Percentiles rank a stretch among this genome's conserved stretches.
Conservation (phyloP, 257 asterid species). For the Coffea eugenioides region DNA sequence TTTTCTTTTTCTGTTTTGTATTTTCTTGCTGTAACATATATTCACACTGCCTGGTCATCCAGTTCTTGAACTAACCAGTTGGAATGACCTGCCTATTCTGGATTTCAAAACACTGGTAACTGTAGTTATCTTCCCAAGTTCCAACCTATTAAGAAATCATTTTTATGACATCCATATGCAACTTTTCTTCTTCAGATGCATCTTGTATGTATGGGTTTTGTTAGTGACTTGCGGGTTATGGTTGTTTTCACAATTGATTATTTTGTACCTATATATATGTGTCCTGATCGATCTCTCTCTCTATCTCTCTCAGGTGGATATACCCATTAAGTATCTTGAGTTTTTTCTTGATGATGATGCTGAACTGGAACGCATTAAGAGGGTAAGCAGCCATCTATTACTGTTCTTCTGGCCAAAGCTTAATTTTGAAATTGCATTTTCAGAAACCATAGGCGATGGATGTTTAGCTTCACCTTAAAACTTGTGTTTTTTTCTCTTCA, state of each 20-base stretch:
- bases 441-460: not conserved
- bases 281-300: not conserved
- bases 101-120: too few relatives aligned
- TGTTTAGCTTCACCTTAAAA: not conserved
- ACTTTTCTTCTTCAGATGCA: not conserved
- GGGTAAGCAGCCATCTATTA: slow-evolving; percentile 33
- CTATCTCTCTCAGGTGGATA: slow-evolving; percentile 59
- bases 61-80: too few relatives aligned
- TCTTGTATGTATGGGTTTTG: not conserved
- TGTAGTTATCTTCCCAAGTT: not conserved
- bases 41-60: too few relatives aligned
- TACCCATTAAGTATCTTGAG: slow-evolving; percentile 82
- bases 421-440: not conserved
- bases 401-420: not conserved
- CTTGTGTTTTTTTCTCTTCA: slow-evolving; percentile 23
- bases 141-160: not conserved
- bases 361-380: slow-evolving; percentile 66
- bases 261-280: not conserved
- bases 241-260: not conserved
- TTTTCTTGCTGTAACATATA: too few relatives aligned
- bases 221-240: not conserved
- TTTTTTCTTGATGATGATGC: slow-evolving; percentile 90
- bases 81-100: too few relatives aligned
- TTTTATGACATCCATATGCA: not conserved
- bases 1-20: too few relatives aligned